Percentiles rank a stretch among this genome's conserved stretches.
These are phyloP conservation scores for Chaetothyriales sp. DNA, from an alignment of 2,329 filamentous ascomycete species.

Conservation along the genomic window DNA sequence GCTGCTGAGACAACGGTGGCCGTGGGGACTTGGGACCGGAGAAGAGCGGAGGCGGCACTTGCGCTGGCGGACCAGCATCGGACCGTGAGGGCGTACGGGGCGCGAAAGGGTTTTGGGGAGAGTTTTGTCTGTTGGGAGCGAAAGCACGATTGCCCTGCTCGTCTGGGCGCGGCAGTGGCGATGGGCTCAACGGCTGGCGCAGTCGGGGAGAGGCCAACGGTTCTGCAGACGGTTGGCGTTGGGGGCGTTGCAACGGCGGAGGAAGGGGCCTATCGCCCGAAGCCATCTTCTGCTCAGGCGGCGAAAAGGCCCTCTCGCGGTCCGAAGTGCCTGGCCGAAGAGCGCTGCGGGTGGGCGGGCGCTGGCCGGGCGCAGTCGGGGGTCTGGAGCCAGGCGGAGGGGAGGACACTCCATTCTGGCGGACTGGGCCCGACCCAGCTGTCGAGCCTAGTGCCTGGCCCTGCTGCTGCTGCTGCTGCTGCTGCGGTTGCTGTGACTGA, in stretches of 20 bases:
- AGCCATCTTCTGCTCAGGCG: too few species aligned
- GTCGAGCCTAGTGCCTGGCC: background rate
- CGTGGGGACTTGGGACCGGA: background rate
- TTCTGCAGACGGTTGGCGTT: slow-evolving; percentile 3
- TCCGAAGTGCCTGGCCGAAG: slow-evolving; percentile 10
- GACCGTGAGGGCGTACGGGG: background rate
- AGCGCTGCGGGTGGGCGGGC: slow-evolving; percentile 4
- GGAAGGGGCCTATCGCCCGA: slow-evolving; percentile 6
- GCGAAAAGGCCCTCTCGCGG: slow-evolving; percentile 2
- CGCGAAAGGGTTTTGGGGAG: background rate
- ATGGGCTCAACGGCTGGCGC: too few species aligned
- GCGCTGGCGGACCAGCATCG: background rate
- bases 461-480: background rate
- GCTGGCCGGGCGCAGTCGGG: slow-evolving; percentile 12
- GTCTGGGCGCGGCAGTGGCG: background rate
- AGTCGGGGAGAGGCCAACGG: background rate
- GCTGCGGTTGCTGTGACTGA: background rate
- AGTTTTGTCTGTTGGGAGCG: background rate
- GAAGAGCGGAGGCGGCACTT: background rate
- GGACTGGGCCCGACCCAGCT: slow-evolving; percentile 1
- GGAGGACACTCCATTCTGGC: too few species aligned
- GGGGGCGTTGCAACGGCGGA: slow-evolving; percentile 5
- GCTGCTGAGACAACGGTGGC: background rate
- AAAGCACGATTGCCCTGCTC: background rate
- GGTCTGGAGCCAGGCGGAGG: slow-evolving; percentile 1